These are phyloP conservation scores for Tylopilus sp. DNA, from an alignment of 1,284 basidiomycete genomes.

Conservation along the genomic window DNA sequence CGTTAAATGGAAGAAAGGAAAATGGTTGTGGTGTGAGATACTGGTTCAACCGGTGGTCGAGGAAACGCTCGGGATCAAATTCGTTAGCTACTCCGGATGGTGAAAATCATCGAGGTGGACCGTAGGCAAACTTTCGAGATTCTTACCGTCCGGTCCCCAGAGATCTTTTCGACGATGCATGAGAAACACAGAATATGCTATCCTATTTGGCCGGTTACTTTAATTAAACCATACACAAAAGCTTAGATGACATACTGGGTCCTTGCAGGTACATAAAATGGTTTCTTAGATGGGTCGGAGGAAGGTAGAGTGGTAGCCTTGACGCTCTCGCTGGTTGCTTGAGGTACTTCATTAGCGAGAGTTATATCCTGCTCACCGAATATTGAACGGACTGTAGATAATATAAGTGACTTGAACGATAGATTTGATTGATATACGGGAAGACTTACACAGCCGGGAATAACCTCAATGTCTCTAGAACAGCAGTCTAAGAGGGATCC, in stretches of 20 bases:
- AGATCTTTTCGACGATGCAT: slow-evolving; percentile 48
- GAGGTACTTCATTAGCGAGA: slow-evolving; percentile 1
- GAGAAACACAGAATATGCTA: slow-evolving; percentile 41
- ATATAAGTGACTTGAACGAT: background rate
- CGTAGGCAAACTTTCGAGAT: background rate
- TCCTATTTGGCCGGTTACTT: slow-evolving; percentile 19
- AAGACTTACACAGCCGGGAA: slow-evolving; percentile 66
- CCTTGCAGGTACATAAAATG: slow-evolving; percentile 47
- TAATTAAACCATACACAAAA: background rate
- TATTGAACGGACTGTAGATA: slow-evolving; percentile 34
- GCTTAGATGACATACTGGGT: slow-evolving; percentile 52
- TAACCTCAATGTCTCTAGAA: slow-evolving; percentile 64
- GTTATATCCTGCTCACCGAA: slow-evolving; percentile 29
- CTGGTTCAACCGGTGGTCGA: slow-evolving; percentile 40
- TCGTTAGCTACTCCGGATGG: slow-evolving; percentile 41
- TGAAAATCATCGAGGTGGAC: background rate
- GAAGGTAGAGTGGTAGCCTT: slow-evolving; percentile 57
- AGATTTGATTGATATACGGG: background rate
- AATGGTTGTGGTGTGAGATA: slow-evolving; percentile 43
- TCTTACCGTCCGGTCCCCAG: slow-evolving; percentile 50
- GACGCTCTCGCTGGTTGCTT: slow-evolving; percentile 46
- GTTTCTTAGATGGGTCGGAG: slow-evolving; percentile 25
- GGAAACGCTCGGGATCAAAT: slow-evolving; percentile 57
- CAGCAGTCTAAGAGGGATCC: background rate
- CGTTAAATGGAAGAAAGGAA: slow-evolving; percentile 63